Percentiles rank a stretch among this genome's conserved stretches.
Evolutionary conservation across 2,329 filamentous ascomycete species (phyloP).

Genomic region (Emmonsia crescens): DNA sequence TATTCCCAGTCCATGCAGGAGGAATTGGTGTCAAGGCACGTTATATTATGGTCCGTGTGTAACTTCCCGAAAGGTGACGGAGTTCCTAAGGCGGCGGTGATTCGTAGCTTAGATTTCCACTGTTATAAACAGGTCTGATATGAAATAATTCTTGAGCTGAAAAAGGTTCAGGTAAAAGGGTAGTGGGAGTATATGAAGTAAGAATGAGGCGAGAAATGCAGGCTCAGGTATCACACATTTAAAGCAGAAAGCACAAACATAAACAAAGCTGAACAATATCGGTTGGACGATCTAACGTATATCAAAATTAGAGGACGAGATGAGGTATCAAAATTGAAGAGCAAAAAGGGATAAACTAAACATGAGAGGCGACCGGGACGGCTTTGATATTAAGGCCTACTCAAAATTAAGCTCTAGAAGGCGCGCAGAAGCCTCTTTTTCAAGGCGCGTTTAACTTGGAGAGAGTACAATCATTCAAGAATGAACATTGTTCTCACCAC

Average conservation of each 20-base stretch:
- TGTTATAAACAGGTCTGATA: neutral
- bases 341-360: neutral
- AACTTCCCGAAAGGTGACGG: neutral
- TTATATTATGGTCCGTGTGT: neutral
- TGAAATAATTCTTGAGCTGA: neutral
- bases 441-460: neutral
- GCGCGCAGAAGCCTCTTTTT: neutral
- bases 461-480: neutral
- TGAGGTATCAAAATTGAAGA: neutral
- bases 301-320: neutral
- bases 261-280: neutral
- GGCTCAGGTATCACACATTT: neutral
- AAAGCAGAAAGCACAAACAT: neutral
- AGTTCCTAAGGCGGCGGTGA: neutral
- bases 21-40: neutral
- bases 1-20: neutral
- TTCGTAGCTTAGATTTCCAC: neutral
- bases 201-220: conserved; percentile 1
- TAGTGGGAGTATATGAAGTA: neutral
- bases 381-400: neutral
- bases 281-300: neutral
- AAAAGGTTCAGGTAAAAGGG: neutral
- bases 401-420: no score
- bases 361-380: neutral
- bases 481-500: neutral